Evolutionary conservation across 495 filamentous ascomycete species (phyloP).

Genomic region (Trypethelium eluteriae): DNA sequence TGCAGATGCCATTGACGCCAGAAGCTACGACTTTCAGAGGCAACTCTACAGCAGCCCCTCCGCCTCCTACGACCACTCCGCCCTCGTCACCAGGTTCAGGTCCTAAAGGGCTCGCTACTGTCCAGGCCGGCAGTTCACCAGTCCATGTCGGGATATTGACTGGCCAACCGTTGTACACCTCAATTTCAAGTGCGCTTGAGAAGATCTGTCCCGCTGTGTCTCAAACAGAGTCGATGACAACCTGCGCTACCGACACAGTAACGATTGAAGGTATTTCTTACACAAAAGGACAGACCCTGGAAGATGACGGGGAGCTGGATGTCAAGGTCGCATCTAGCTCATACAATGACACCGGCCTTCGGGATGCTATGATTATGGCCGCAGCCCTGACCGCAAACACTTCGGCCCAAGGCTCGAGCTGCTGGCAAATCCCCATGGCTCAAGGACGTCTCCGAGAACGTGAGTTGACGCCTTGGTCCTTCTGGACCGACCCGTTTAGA

Average conservation of each 20-base stretch:
- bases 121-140: too few relatives aligned
- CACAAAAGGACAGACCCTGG: not conserved
- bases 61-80: too few relatives aligned
- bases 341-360: not conserved
- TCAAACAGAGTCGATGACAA: not conserved
- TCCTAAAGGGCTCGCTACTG: too few relatives aligned
- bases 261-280: not conserved
- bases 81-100: too few relatives aligned
- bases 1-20: too few relatives aligned
- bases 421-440: not conserved
- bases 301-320: not conserved
- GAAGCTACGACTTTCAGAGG: too few relatives aligned
- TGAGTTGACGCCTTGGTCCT: too few relatives aligned
- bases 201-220: not conserved
- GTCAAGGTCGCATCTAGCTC: not conserved
- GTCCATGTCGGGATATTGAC: not conserved
- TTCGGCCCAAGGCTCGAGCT: conserved; percentile 1
- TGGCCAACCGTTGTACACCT: not conserved
- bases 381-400: not conserved
- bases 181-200: not conserved
- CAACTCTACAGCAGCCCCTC: too few relatives aligned
- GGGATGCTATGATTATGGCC: not conserved
- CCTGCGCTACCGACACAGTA: not conserved
- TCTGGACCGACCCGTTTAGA: too few relatives aligned
- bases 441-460: not conserved